Evolutionary conservation across 1,284 basidiomycete species (phyloP).

Genomic region (Cyathus pygmaeus): DNA sequence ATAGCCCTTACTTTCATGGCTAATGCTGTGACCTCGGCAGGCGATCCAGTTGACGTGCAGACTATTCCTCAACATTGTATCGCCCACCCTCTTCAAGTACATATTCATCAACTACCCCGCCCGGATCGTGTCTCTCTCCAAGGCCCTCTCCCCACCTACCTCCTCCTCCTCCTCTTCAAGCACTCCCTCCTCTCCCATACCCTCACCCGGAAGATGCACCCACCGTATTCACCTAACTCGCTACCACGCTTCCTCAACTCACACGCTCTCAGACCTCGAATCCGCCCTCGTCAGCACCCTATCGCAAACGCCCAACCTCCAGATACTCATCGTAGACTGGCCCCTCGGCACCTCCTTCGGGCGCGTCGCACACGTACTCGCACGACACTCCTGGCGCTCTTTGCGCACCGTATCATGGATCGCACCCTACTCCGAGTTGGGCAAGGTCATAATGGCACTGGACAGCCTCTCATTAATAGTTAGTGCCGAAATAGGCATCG

Average conservation of each 20-base stretch:
- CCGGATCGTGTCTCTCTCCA: constrained; percentile 54
- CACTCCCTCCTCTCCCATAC: constrained; percentile 38
- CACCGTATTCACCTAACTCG: constrained; percentile 69
- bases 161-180: constrained; percentile 60
- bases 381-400: constrained; percentile 55
- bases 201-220: constrained; percentile 71
- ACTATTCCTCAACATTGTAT: constrained; percentile 61
- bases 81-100: constrained; percentile 71
- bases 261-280: constrained; percentile 54
- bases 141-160: constrained; percentile 44
- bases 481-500: constrained; percentile 65
- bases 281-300: constrained; percentile 61
- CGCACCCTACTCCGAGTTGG: constrained; percentile 60
- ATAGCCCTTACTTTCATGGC: background rate
- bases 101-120: constrained; percentile 68
- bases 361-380: constrained; percentile 68
- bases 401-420: constrained; percentile 70
- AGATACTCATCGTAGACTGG: constrained; percentile 74
- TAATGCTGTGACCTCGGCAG: constrained; percentile 44
- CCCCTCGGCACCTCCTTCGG: constrained; percentile 66
- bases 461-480: constrained; percentile 64
- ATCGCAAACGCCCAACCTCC: constrained; percentile 71
- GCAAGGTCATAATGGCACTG: constrained; percentile 75
- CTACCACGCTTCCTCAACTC: constrained; percentile 48
- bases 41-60: constrained; percentile 71